phyloP scores from a whole-genome alignment of 345 rosid species.

The Isatis tinctoria region DNA sequence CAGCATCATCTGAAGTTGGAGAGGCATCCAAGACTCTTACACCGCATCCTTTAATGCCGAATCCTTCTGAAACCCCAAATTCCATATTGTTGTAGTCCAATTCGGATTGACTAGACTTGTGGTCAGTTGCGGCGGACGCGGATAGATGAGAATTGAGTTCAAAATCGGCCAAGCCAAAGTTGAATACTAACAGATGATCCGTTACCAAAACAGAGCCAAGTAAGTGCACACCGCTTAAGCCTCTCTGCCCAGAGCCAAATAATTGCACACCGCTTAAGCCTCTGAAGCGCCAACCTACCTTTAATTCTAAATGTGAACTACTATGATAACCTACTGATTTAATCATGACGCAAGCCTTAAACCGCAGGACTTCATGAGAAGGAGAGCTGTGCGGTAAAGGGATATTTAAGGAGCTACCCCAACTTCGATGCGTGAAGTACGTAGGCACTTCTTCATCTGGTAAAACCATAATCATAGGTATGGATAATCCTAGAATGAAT shows the following conservation, averaged over 20 bases:
- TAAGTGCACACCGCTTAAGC: too few species aligned
- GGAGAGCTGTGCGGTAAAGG: not conserved
- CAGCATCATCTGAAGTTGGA: not conserved
- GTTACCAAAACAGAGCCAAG: too few species aligned
- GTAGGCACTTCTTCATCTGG: not conserved
- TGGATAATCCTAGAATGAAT: not conserved
- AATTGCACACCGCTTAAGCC: too few species aligned
- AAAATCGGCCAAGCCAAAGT: too few species aligned
- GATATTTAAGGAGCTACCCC: not conserved
- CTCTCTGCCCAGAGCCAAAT: too few species aligned
- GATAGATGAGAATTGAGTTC: too few species aligned
- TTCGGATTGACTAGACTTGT: too few species aligned
- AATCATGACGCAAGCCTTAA: not conserved
- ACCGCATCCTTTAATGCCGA: conserved; percentile 7
- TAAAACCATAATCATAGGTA: not conserved
- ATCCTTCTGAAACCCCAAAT: too few species aligned
- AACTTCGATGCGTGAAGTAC: not conserved
- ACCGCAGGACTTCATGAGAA: not conserved
- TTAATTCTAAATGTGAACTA: too few species aligned
- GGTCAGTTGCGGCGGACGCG: too few species aligned
- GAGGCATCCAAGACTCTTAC: not conserved
- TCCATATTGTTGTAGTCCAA: not conserved
- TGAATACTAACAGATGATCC: not conserved
- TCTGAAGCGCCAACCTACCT: too few species aligned
- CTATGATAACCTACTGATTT: too few species aligned